Conservation (phyloP, 2,329 filamentous ascomycete species). For the Microdochium nivale region DNA sequence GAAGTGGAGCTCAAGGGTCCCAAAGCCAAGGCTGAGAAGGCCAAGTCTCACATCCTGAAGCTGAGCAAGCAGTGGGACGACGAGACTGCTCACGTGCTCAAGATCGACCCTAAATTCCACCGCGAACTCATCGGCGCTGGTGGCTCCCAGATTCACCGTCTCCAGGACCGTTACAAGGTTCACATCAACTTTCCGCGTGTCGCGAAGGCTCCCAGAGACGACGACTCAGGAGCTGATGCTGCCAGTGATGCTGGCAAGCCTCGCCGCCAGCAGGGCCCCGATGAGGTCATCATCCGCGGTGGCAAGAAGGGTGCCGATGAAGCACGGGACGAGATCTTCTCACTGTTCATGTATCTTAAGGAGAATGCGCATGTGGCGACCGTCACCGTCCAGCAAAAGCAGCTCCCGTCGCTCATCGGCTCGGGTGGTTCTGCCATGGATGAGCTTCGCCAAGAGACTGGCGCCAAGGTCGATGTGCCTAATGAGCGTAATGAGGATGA, state of each 20-base stretch:
- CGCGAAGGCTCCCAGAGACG: constrained; percentile 57
- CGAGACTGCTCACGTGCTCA: constrained; percentile 77
- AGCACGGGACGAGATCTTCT: constrained; percentile 84
- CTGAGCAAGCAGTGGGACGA: constrained; percentile 81
- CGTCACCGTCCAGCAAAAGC: constrained; percentile 80
- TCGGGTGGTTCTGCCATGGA: constrained; percentile 87
- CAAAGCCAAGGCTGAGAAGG: constrained; percentile 84
- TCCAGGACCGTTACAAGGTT: constrained; percentile 89
- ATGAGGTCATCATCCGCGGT: constrained; percentile 86
- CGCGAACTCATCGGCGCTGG: constrained; percentile 85
- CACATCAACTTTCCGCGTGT: constrained; percentile 85
- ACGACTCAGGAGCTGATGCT: constrained; percentile 61
- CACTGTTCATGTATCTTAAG: constrained; percentile 78
- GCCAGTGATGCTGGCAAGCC: constrained; percentile 58
- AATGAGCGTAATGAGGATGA: constrained; percentile 64
- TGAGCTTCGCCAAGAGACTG: constrained; percentile 73
- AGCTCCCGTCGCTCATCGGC: constrained; percentile 90
- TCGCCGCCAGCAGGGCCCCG: constrained; percentile 64
- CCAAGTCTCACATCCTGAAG: constrained; percentile 71
- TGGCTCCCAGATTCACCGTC: constrained; percentile 79
- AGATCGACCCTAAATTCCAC: constrained; percentile 91
- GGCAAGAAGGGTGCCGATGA: constrained; percentile 89
- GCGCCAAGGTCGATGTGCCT: constrained; percentile 87
- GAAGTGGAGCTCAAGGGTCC: constrained; percentile 94
- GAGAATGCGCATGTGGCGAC: constrained; percentile 77